Percentiles rank a stretch among this genome's conserved stretches.
Conservation (phyloP, 2,329 filamentous ascomycete genomes). For the Sclerotinia glacialis region DNA sequence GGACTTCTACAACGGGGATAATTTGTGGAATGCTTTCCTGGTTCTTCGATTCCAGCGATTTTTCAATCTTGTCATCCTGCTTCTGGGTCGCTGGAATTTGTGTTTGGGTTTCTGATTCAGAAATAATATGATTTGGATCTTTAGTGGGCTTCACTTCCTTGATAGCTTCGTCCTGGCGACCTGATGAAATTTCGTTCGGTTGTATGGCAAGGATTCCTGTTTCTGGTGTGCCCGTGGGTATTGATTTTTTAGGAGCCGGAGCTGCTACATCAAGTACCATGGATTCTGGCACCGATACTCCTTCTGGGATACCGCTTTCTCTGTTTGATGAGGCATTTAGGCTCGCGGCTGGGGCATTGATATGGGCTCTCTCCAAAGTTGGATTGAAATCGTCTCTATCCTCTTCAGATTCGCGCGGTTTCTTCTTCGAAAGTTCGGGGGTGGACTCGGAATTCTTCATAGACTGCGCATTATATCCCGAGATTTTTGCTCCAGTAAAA, state of each 20-base stretch:
- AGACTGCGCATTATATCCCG: neutral
- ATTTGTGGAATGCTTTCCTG: neutral
- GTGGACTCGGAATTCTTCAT: neutral
- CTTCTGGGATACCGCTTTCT: neutral
- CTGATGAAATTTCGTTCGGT: neutral
- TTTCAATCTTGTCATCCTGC: neutral
- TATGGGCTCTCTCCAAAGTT: neutral
- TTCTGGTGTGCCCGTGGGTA: neutral
- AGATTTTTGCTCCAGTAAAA: neutral
- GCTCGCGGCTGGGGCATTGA: neutral
- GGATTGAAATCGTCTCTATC: neutral
- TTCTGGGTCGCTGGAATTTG: neutral
- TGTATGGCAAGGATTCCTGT: neutral
- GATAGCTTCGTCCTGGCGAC: neutral
- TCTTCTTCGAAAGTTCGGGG: neutral
- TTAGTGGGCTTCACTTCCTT: neutral
- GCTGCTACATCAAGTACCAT: neutral
- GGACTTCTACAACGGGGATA: conserved; percentile 4
- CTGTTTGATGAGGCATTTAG: neutral
- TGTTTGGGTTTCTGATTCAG: neutral
- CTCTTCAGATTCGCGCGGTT: neutral
- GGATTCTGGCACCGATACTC: neutral
- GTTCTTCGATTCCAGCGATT: neutral
- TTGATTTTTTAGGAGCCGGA: neutral
- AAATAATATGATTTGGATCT: neutral